These are phyloP conservation scores for Irpex rosettiformis DNA, from an alignment of 1,284 basidiomycete species.

Conservation along the genomic window DNA sequence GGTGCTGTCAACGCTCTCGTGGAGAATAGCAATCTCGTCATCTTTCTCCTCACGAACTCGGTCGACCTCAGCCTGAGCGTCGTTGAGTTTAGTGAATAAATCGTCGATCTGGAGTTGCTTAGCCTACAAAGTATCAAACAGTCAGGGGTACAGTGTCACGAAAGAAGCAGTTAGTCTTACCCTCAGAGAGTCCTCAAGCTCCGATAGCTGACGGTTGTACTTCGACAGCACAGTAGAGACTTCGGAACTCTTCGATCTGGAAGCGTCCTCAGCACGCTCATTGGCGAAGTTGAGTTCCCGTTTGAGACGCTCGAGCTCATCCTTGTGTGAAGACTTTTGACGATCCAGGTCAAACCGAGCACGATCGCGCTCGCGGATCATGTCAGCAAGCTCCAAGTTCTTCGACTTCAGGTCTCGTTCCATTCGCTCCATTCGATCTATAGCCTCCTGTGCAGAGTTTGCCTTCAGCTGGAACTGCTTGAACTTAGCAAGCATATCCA, in stretches of 20 bases:
- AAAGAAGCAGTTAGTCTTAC: conserved; percentile 41
- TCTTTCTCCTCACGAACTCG: conserved; percentile 93
- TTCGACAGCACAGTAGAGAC: conserved; percentile 86
- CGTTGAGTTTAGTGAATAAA: conserved; percentile 76
- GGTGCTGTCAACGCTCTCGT: conserved; percentile 95
- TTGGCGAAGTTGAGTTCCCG: conserved; percentile 97
- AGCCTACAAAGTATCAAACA: conserved; percentile 43
- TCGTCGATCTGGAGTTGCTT: conserved; percentile 97
- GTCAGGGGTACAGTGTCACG: conserved; percentile 2
- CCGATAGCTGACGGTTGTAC: conserved; percentile 94
- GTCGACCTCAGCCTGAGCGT: conserved; percentile 73
- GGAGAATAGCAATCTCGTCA: conserved; percentile 92
- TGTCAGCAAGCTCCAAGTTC: conserved; percentile 97
- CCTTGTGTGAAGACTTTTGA: conserved; percentile 91
- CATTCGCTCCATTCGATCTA: conserved; percentile 99
- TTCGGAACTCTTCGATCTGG: conserved; percentile 90
- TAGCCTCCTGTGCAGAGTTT: conserved; percentile 97
- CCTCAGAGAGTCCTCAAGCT: conserved; percentile 91
- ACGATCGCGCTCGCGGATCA: conserved; percentile 97
- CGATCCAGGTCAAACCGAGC: conserved; percentile 97
- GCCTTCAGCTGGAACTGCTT: conserved; percentile 98
- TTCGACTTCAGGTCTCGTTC: conserved; percentile 97
- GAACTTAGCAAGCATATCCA: conserved; percentile 96
- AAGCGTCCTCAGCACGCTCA: conserved; percentile 93
- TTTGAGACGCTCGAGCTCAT: conserved; percentile 91